Evolutionary conservation across 2,329 filamentous ascomycete genomes (phyloP).

Genomic region (Beauveria sp.): DNA sequence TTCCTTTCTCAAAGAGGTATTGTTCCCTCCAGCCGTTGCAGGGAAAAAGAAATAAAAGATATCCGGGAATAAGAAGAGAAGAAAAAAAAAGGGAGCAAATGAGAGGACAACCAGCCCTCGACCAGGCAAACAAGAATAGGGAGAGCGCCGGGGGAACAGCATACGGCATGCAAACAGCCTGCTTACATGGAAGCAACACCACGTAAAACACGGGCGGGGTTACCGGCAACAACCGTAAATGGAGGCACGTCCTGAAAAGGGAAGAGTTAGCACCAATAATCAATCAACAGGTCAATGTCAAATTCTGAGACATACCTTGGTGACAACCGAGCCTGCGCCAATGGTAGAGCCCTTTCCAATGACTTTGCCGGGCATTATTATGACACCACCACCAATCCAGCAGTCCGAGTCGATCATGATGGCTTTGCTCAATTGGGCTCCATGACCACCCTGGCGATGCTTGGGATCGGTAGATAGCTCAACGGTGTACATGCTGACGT

Average conservation of each 20-base stretch:
- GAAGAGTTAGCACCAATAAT: not conserved
- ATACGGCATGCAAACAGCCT: not conserved
- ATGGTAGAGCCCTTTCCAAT: conserved; percentile 75
- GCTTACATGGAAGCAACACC: conserved; percentile 26
- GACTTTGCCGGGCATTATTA: conserved; percentile 69
- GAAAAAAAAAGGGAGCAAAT: not conserved
- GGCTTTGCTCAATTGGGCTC: conserved; percentile 59
- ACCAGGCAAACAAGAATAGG: not conserved
- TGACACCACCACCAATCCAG: conserved; percentile 71
- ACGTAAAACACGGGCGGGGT: conserved; percentile 54
- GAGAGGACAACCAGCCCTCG: not conserved
- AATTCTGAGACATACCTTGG: conserved; percentile 46
- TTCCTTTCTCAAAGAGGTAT: not conserved
- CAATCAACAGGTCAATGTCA: conserved; percentile 9
- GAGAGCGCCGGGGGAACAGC: not conserved
- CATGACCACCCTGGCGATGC: conserved; percentile 64
- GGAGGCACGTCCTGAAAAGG: conserved; percentile 51
- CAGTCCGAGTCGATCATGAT: conserved; percentile 81
- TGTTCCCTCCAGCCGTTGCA: not conserved
- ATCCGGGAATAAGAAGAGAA: not conserved
- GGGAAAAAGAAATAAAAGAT: not conserved
- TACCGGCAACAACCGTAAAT: conserved; percentile 63
- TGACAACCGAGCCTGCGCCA: conserved; percentile 79
- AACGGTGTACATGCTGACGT: conserved; percentile 78
- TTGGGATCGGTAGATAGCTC: conserved; percentile 66